Base-by-base conservation (phyloP, 2,329 filamentous ascomycete genomes). In the Plectosphaerella cucumerina region DNA sequence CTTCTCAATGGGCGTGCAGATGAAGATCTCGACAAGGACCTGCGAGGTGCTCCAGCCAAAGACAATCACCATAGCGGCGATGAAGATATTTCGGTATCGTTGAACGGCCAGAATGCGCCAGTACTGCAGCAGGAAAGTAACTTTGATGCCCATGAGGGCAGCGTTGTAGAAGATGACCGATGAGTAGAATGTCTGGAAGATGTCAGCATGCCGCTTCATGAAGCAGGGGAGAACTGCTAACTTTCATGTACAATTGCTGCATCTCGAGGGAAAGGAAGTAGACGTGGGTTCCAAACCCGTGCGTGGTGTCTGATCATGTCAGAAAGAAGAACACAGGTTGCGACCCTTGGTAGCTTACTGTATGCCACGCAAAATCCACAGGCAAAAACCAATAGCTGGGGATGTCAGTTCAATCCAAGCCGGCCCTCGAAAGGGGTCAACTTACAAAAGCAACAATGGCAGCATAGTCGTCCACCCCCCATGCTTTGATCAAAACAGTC, bases 121-220 rank as follows among this genome's bases (percentile, higher is more conserved):
- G 53, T 65, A 65, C 51, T 63, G 62, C 5, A 65, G 52, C 35
- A 63, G 37, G 48, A 65, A 62, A 5, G 61, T 57, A 3, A 57
- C 52, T 46, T 65, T 65, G 48, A 59, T 59, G 10, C 53, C 42
- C 14, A 48, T 44, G 2, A 64, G 51, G 31, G 52, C 51, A 6
- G 53, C 22, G 39, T 58, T 58, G 51, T 63, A 64, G 33, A 56
- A 39, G 9, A 62, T 47, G 11, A 63, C 57, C 6, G 55, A 50
- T 20, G 54, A 10, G 42, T 54, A 64, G 26, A 64, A 56, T 10
- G 48, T 55, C 58, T 63, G 46, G 11, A 50, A n/a, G 8, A 6
- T n/a, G 21, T 22, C 20, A 26, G 22, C 15, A 47, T 21, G n/a
- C 8, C 3, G 2, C 10, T 10, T 6, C 42, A 44, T 6, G 14